These are phyloP conservation scores for Boehmeria nivea DNA, from an alignment of 306 rosid species.

Conservation along the genomic window DNA sequence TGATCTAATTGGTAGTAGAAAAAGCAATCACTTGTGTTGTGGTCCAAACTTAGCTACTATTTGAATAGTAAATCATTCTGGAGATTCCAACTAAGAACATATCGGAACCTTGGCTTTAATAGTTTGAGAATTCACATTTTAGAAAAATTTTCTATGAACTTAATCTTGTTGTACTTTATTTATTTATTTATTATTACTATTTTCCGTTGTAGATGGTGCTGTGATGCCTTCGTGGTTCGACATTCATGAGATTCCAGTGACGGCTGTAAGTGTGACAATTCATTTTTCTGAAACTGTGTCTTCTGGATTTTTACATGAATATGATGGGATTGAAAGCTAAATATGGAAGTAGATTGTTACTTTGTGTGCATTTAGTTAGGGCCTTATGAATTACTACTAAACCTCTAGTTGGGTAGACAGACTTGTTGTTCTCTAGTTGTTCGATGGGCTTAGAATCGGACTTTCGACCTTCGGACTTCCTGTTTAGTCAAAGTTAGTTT, in stretches of 20 bases:
- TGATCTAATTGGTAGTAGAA: no score
- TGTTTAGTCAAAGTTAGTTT: not conserved
- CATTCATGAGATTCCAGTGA: slow-evolving; percentile 65
- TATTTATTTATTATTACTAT: slow-evolving; percentile 6
- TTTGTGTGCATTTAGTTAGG: not conserved
- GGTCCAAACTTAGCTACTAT: no score
- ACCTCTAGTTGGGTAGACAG: no score
- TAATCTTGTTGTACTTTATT: not conserved
- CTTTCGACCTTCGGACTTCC: not conserved
- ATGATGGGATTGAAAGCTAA: not conserved
- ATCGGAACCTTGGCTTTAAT: no score
- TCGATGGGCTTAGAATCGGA: no score
- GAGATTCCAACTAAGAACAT: no score
- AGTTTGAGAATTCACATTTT: not conserved
- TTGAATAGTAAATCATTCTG: no score
- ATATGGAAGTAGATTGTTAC: not conserved
- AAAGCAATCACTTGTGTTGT: no score
- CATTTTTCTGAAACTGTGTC: not conserved
- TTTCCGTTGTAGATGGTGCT: slow-evolving; percentile 54
- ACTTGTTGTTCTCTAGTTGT: no score
- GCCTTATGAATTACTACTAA: not conserved
- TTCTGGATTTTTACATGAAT: no score
- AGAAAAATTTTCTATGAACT: not conserved
- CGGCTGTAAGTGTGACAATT: slow-evolving; percentile 44
- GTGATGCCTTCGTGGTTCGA: slow-evolving; percentile 94